These are phyloP conservation scores for Glycyrrhiza uralensis DNA, from an alignment of 306 rosid species.

Conservation along the genomic window DNA sequence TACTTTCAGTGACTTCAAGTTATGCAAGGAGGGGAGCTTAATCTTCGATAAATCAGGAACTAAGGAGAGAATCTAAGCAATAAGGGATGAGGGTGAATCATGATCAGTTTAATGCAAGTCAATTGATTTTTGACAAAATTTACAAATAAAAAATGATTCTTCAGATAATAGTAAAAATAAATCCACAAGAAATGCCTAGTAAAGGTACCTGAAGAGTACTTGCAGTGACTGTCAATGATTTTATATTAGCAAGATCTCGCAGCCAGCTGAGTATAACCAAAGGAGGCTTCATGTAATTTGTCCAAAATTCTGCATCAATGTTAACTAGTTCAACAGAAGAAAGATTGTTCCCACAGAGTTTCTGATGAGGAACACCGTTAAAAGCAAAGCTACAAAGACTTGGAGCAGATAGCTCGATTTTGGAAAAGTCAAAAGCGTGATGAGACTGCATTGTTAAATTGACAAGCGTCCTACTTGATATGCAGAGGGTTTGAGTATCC, in stretches of 20 bases:
- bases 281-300: neutral
- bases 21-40: neutral
- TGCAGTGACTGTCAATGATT: neutral
- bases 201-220: constrained; percentile 23
- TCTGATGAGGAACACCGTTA: neutral
- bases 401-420: constrained; percentile 6
- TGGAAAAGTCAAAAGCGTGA: too few relatives aligned
- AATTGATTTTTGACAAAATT: neutral
- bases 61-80: constrained; percentile 23
- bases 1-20: constrained; percentile 19
- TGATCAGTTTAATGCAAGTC: neutral
- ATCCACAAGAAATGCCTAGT: neutral
- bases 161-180: too few relatives aligned
- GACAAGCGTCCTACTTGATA: neutral
- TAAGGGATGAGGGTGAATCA: neutral
- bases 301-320: neutral
- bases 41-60: neutral
- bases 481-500: neutral
- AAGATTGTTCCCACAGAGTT: neutral
- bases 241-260: neutral
- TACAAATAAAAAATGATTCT: neutral
- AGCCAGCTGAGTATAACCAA: neutral
- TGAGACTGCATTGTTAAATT: neutral
- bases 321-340: neutral
- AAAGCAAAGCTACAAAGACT: neutral